These are phyloP conservation scores for Boletus reticuloceps DNA, from an alignment of 768 basidiomycete species.

Conservation along the genomic window DNA sequence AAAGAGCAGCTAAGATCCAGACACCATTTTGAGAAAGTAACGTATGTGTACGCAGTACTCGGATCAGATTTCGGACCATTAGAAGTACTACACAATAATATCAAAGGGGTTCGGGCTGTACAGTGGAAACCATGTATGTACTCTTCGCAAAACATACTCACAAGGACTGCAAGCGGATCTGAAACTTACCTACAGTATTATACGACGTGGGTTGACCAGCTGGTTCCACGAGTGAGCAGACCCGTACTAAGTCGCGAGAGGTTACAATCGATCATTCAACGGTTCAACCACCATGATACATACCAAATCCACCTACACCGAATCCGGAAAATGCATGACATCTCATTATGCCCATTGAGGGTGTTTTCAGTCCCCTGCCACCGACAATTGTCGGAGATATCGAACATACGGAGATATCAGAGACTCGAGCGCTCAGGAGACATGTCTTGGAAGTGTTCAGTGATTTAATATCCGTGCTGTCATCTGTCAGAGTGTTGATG, in stretches of 20 bases:
- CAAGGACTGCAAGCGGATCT: not conserved
- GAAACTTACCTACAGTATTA: too few relatives aligned
- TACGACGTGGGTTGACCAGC: not conserved
- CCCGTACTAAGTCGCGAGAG: not conserved
- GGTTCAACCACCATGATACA: too few relatives aligned
- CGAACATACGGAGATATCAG: not conserved
- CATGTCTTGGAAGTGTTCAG: not conserved
- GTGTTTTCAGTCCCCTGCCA: not conserved
- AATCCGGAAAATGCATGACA: too few relatives aligned
- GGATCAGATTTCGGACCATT: too few relatives aligned
- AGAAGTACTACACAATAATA: too few relatives aligned
- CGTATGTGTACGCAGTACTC: not conserved
- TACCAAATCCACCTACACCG: too few relatives aligned
- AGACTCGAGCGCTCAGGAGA: not conserved
- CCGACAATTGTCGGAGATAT: not conserved
- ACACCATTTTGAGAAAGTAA: not conserved
- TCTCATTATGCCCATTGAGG: too few relatives aligned
- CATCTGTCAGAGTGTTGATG: not conserved
- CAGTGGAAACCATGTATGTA: not conserved
- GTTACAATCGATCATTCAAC: too few relatives aligned
- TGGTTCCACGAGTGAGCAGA: too few relatives aligned
- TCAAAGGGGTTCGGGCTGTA: not conserved
- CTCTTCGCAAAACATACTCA: too few relatives aligned
- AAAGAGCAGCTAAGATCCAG: not conserved
- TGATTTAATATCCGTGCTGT: not conserved